Evolutionary conservation across 805 yeast genomes (phyloP), one percentile per base, ranked within the genome.

Genomic region (Suhomyces tanzawaensis): DNA sequence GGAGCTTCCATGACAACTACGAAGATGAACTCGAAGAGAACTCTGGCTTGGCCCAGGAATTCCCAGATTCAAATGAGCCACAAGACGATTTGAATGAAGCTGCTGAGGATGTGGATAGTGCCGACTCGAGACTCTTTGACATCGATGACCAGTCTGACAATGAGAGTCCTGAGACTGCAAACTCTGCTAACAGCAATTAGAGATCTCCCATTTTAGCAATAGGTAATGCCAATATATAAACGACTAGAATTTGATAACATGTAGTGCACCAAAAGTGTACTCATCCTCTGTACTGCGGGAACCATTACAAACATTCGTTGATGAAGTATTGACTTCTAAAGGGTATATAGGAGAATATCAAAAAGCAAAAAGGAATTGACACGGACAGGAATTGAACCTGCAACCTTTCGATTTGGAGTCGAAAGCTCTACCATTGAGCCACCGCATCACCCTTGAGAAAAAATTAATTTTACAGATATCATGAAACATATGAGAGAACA

Each of bases 21-120:
- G 72, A 66, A 13, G 72, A 63, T 11, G 72, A 64, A 32, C 37
- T 60, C 15, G 61, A 56, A 28, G 62, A 60, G 13, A 69, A 59
- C 5, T 52, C 56, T 7, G 18, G 33, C 25, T 35, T 51, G 17
- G 42, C 33, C 27, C 46, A 46, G 22, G 47, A 44, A 17, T 46
- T 51, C 33, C 32, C 38, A 12, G 61, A 53, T 32, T 59, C 55
- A 7, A 42, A 50, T 2, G 53, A 51, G 11, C 24, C 42, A 14
- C 51, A 45, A 14, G 55, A 50, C 8, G 50, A 46, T 14, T 25
- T 33, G 22, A 14, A 25, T 17, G 49, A 42, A 29, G 25, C 13
- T 18, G 39, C 14, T 3, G 37, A 36, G 5, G 37, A 29, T 7
- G 18, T 32, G 7, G 24, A 15, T 17, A 30, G 33, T 33, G 55